Evolutionary conservation across 768 basidiomycete species (phyloP).

Genomic region (Roridomyces roridus): DNA sequence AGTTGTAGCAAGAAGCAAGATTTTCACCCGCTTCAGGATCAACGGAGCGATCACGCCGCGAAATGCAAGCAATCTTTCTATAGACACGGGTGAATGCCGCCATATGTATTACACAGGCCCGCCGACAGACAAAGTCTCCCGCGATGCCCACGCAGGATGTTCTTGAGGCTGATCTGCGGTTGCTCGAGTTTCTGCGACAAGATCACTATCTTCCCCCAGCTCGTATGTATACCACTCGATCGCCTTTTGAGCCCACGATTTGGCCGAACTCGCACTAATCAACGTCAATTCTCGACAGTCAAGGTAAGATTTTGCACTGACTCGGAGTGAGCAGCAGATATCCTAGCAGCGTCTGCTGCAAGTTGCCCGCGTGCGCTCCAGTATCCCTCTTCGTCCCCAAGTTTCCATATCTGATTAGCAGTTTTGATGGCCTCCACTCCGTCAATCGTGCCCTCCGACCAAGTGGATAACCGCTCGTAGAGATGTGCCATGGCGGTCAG

Average conservation of each 20-base stretch:
- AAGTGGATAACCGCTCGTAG: constrained; percentile 52
- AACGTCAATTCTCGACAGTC: too few species aligned
- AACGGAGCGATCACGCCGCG: too few species aligned
- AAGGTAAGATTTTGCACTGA: constrained; percentile 39
- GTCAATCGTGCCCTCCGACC: constrained; percentile 51
- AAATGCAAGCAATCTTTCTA: too few species aligned
- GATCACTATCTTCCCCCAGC: constrained; percentile 59
- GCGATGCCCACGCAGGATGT: constrained; percentile 58
- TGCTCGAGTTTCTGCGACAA: constrained; percentile 45
- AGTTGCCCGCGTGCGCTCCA: constrained; percentile 69
- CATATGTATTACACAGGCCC: constrained; percentile 32
- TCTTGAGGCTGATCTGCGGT: constrained; percentile 42
- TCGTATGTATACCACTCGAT: constrained; percentile 62
- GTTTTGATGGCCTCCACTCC: constrained; percentile 56
- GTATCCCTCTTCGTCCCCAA: constrained; percentile 69
- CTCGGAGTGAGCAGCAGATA: constrained; percentile 70
- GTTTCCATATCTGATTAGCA: constrained; percentile 58
- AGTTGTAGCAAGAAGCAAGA: too few species aligned
- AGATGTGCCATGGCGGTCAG: constrained; percentile 51
- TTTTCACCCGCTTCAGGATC: too few species aligned
- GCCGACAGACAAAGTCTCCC: constrained; percentile 41
- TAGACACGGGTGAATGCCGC: too few species aligned
- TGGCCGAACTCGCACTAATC: constrained; percentile 52
- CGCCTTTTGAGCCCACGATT: constrained; percentile 57
- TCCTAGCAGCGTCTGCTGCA: constrained; percentile 64